These are phyloP conservation scores for Fusarium sp. DNA, from an alignment of 2,329 filamentous ascomycete genomes.

Conservation along the genomic window DNA sequence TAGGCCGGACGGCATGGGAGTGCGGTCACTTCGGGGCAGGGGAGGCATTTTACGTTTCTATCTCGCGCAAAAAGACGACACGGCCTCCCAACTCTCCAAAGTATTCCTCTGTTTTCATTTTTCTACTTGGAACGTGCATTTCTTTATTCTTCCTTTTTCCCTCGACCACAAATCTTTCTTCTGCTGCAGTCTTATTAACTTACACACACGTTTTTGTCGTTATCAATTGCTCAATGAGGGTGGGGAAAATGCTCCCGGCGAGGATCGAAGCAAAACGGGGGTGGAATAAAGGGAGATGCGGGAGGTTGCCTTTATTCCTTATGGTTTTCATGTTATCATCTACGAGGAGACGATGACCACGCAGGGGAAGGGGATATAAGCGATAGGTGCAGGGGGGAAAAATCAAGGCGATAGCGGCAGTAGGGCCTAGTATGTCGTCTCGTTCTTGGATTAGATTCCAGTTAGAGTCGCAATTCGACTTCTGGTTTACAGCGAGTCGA, in stretches of 20 bases:
- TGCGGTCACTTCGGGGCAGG: constrained; percentile 21
- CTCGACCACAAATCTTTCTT: constrained; percentile 4
- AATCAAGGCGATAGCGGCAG: constrained; percentile 25
- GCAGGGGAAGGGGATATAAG: constrained; percentile 1
- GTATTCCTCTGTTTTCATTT: constrained; percentile 22
- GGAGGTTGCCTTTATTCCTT: constrained; percentile 10
- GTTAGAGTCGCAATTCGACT: constrained; percentile 41
- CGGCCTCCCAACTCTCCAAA: constrained; percentile 29
- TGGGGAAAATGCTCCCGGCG: neutral
- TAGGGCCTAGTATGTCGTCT: constrained; percentile 16
- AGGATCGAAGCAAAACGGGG: neutral
- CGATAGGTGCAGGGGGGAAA: neutral
- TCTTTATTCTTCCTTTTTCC: constrained; percentile 10
- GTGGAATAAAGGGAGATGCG: neutral
- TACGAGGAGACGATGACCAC: constrained; percentile 9
- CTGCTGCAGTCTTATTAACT: constrained; percentile 20
- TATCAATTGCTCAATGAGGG: constrained; percentile 11
- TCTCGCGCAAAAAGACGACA: constrained; percentile 24
- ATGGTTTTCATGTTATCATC: constrained; percentile 6
- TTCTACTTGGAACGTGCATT: neutral
- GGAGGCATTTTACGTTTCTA: constrained; percentile 27
- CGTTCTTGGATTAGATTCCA: constrained; percentile 42
- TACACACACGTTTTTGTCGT: constrained; percentile 17
- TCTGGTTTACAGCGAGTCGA: constrained; percentile 32
- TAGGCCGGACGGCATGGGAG: constrained; percentile 28